Evolutionary conservation across 2,329 filamentous ascomycete species (phyloP).

Genomic region (Tolypocladium tundrense): DNA sequence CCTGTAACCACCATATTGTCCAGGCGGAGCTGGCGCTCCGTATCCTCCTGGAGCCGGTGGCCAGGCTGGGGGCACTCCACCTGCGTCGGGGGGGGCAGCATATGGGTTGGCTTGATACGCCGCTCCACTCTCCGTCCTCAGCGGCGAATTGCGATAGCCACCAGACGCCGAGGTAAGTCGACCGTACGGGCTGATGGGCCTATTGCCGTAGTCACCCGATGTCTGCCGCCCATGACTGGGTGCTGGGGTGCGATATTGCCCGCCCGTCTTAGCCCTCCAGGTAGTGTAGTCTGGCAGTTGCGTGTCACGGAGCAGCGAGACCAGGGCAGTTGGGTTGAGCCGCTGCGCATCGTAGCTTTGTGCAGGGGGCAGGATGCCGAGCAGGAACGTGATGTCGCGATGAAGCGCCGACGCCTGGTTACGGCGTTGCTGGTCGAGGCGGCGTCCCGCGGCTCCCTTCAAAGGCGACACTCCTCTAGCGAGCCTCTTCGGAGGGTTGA

Average conservation of each 20-base stretch:
- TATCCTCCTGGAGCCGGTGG: conserved; percentile 18
- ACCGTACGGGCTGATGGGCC: conserved; percentile 39
- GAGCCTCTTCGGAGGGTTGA: conserved; percentile 73
- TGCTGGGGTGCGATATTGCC: conserved; percentile 22
- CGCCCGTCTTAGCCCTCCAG: conserved; percentile 37
- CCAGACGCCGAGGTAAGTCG: conserved; percentile 27
- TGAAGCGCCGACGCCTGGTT: conserved; percentile 60
- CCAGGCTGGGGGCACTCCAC: conserved; percentile 15
- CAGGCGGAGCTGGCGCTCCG: conserved; percentile 17
- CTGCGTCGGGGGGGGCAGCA: conserved; percentile 16
- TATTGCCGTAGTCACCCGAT: conserved; percentile 31
- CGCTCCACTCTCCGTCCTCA: conserved; percentile 33
- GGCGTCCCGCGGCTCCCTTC: conserved; percentile 79
- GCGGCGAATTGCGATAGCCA: conserved; percentile 41
- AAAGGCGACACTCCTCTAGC: conserved; percentile 83
- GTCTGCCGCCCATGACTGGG: conserved; percentile 28
- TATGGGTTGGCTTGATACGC: conserved; percentile 18
- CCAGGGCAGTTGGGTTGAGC: conserved; percentile 61
- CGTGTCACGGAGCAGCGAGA: conserved; percentile 60
- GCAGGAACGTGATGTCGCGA: conserved; percentile 51
- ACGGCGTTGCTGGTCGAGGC: conserved; percentile 67
- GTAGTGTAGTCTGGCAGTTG: conserved; percentile 51
- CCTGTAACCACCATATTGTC: conserved; percentile 26
- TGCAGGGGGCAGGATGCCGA: conserved; percentile 66
- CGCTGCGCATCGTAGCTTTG: conserved; percentile 61